Evolutionary conservation across 495 filamentous ascomycete genomes (phyloP), one percentile per base, ranked within the genome.

Genomic region (Xeromyces bisporus): DNA sequence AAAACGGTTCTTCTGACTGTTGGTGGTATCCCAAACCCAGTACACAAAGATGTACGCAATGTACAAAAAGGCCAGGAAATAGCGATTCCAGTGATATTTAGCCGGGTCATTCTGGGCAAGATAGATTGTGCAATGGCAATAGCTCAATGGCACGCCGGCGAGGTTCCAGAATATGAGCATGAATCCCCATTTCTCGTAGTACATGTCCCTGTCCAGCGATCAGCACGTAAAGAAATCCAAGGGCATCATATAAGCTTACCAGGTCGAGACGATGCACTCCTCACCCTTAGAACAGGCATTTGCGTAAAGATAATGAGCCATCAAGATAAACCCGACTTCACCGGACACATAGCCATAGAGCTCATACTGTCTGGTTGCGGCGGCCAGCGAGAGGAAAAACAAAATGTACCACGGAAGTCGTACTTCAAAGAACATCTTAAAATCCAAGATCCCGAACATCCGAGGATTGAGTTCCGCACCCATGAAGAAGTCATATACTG

Each of bases 151-250:
- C 11, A 97, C 89, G 39, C 89, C 89, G 33, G 85, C 84, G 49
- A 97, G 62, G 58, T 97, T 97, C 89, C 89, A 97, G 71, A 97
- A 97, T 56, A 93, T 93, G 33, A 97, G 69, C 87, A 97, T 93
- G 63, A 96, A 97, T 43, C 89, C 89, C 82, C 85, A 93, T 66
- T 97, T 97, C 66, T 97, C 89, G 49, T 87, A 86, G 66, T 92
- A 93, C 82, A 97, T 94, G 53, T 97, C 89, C 69, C 69, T 73
- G 24, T 6, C 7, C 14, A 16, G 23, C 23, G 21, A 26, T 38
- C 17, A 37, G 28, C 18, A 6, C 15, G 12, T 11, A 14, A 21
- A 12, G 7, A 13, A 17, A 29, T 6, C 9, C 6, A 13, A 16
- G 17, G 14, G 14, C 53, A 38, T 40, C 23, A 16, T 7, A 15